Base-by-base conservation (phyloP, 352 stramenopile species). In the Phytophthora macrochlamydospora region DNA sequence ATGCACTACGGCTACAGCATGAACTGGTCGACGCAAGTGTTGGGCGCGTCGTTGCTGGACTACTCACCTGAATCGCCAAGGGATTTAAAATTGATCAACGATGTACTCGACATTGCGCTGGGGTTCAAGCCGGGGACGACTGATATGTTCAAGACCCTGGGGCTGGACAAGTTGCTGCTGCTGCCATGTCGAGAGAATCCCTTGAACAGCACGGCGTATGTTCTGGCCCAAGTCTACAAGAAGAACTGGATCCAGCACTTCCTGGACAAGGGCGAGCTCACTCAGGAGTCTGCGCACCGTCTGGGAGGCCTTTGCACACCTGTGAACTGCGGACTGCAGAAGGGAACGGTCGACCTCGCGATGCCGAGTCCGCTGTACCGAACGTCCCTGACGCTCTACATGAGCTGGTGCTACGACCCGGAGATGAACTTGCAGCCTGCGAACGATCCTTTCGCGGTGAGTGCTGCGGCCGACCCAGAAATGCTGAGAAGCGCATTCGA, bases 1-100 rank as follows among this genome's bases (percentile, higher is more conserved):
- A 51, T 67, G 43, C 60, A 67, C 45, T 67, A 70, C 28, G 62
- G 62, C 35, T 70, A 70, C 62, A 70, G 62, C 37, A 70, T 70
- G 62, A 70, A 70, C 56, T 70, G 62, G 62, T 7, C 49, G 2
- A 70, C 62, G 29, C 62, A 70, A 37, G 62, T 70, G 42, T 65
- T 29, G 28, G 62, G 62, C 4, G 43, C 45, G 11, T 70, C 62
- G 9, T 56, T 70, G n/a, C 50, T 70, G 33, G 62, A 70, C 50
- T 66, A 62, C 46, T 42, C 65, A 33, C 33, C 32, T 3, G 31
- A 51, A 28, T 28, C 2, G 24, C 30, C 37, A 61, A 61, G 18
- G 18, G 18, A 24, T 24, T 24, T 24, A 18, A 3, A 59, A 31
- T 13, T 69, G 2, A 63, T 69, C 35, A 7, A 63, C n/a, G 43